phyloP scores from a whole-genome alignment of 768 basidiomycete species.

The Nevesoporus exiguus region DNA sequence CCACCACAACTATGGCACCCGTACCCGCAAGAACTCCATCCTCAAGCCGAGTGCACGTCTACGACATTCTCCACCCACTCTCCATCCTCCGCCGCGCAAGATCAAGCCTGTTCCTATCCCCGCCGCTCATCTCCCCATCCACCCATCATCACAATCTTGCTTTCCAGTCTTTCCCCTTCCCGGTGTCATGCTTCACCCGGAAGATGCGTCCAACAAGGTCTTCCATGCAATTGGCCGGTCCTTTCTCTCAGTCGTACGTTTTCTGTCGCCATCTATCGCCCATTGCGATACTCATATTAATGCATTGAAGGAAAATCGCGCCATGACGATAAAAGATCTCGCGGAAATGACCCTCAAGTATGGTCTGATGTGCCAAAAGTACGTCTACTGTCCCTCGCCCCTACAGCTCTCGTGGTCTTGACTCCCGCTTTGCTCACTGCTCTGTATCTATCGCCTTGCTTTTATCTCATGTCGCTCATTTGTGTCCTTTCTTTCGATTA shows the following conservation, averaged over 20 bases:
- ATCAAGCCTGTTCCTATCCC: conserved; percentile 32
- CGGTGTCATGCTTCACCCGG: conserved; percentile 65
- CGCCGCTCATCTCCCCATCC: conserved; percentile 18
- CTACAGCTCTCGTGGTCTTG: conserved; percentile 13
- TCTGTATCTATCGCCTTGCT: conserved; percentile 7
- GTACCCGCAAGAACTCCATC: conserved; percentile 49
- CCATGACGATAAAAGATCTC: conserved; percentile 85
- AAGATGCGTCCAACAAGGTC: conserved; percentile 69
- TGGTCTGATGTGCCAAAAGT: conserved; percentile 78
- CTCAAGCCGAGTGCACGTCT: conserved; percentile 53
- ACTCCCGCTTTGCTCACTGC: not conserved
- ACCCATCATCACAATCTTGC: conserved; percentile 16
- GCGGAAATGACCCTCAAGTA: conserved; percentile 63
- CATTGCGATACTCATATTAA: conserved; percentile 14
- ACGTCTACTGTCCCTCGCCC: conserved; percentile 27
- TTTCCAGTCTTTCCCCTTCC: conserved; percentile 55
- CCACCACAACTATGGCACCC: conserved; percentile 48
- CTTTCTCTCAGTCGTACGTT: conserved; percentile 68
- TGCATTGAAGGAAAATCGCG: conserved; percentile 61
- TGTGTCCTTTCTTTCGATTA: not conserved
- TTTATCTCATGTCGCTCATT: conserved; percentile 15
- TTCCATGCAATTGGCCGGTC: conserved; percentile 71
- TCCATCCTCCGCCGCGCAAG: conserved; percentile 32
- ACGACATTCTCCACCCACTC: conserved; percentile 41
- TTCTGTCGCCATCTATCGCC: conserved; percentile 11